A percentile compares a stretch with the other conserved stretches of the same genome.
phyloP scores from a whole-genome alignment of 306 rosid species.

The Abrus pulchellus region DNA sequence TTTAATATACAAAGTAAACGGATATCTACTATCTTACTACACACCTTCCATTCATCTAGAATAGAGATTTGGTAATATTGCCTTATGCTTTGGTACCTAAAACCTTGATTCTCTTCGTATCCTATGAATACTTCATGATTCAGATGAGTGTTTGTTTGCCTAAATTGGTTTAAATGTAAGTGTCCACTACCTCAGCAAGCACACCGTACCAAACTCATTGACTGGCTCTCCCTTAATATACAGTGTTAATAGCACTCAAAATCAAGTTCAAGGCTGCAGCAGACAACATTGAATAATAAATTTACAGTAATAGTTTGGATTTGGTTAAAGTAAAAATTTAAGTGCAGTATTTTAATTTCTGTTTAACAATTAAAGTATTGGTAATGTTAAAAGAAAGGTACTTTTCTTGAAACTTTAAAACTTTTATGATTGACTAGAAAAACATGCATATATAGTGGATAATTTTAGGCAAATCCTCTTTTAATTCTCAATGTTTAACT shows the following conservation, averaged over 20 bases:
- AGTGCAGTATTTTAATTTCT: too few relatives aligned
- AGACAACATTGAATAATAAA: background rate
- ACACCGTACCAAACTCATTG: constrained; percentile 29
- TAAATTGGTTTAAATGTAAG: constrained; percentile 19
- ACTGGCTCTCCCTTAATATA: background rate
- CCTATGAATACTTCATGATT: background rate
- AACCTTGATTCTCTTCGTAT: background rate
- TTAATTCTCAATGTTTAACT: background rate
- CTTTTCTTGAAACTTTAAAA: background rate
- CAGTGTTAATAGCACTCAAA: constrained; percentile 4
- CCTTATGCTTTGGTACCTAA: constrained; percentile 40
- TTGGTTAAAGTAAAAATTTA: background rate
- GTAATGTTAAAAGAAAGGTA: background rate
- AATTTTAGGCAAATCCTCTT: background rate
- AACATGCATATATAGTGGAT: background rate
- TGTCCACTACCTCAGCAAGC: background rate
- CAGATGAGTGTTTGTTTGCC: constrained; percentile 24
- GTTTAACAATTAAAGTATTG: too few relatives aligned
- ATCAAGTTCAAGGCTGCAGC: background rate
- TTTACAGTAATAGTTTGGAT: background rate
- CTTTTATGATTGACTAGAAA: background rate
- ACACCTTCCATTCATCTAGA: constrained; percentile 11
- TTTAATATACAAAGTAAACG: background rate
- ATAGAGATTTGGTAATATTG: constrained; percentile 9
- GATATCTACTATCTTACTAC: background rate